Base-by-base conservation (phyloP, 1,284 basidiomycete genomes). In the Tilletiaria anomala region DNA sequence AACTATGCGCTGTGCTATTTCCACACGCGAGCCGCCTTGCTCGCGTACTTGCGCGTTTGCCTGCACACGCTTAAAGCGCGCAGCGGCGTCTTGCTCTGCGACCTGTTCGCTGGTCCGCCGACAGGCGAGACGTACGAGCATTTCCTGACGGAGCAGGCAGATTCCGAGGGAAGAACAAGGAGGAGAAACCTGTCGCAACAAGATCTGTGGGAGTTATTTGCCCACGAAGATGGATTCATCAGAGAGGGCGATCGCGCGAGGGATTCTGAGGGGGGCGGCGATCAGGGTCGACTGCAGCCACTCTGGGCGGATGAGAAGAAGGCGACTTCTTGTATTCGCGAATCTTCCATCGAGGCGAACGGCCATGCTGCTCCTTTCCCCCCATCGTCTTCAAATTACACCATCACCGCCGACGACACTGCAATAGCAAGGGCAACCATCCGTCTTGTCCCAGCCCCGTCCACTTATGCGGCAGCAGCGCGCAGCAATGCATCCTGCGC, bases 1-100 rank as follows among this genome's bases (percentile, higher is more conserved):
- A 60, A 60, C 44, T 60, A 60, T 35, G 57, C 56, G 11, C 49
- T 60, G 40, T 53, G 51, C 16, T 60, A 60, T 42, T 60, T 60
- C 31, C 57, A 60, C 44, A 47, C 48, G 24, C 53, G 57, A 11
- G 36, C 45, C 1, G 50, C 48, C 21, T 44, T 60, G 26, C 15
- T 58, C 4, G 38, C 35, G 6, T 60, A 60, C 37, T 39, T 60
- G 17, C 24, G 22, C 5, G 32, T 48, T 29, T 50, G 49, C 3
- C 39, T 42, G 11, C 20, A 35, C 6, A 53, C 47, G 10, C 40
- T 60, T 24, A 47, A 56, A 3, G 43, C 50, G 19, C 43, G 46
- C 37, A 58, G 54, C 3, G 57, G 57, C 34, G 52, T 56, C 2
- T 48, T 60, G 12, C 45, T 60, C n/a, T 50, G 49, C 16, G 57